Base-by-base conservation (phyloP, 2,329 filamentous ascomycete genomes). In the Fusarium albosuccineum region DNA sequence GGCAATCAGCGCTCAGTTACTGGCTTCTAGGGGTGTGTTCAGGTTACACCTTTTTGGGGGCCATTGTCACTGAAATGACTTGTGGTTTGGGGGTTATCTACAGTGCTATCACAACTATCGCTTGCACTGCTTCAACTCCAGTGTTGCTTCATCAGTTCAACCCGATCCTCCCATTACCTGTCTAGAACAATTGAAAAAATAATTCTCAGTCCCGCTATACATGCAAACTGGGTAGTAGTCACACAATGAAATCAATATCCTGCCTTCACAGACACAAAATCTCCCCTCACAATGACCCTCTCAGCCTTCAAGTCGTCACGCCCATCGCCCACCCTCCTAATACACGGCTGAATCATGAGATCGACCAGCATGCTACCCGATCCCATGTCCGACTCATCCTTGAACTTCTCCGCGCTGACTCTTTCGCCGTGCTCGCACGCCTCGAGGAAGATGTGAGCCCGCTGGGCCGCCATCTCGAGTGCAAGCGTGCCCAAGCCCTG, bases 311-410 rank as follows among this genome's bases (percentile, higher is more conserved):
- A 40, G 9, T 66, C 61, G 10, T 64, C 53, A 14, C 56, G 55
- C 11, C 64, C 64, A 51, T 66, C 61, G 16, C 64, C 64, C 9
- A 64, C 40, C 6, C 61, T 60, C 36, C 52, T 44, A 17, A 66
- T 29, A 41, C 60, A 64, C 9, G 64, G 64, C 49, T 66, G 64
- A 30, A 58, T 64, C 60, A 61, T 64, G 8, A 66, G 11, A 26
- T 64, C 61, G 3, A 61, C 64, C 1, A 16, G 29, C 14, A 60
- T 9, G 4, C 14, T 27, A 6, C 52, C 61, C n/a, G 37, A 49
- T 7, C 56, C 52, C 14, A 46, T 17, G 11, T 51, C 48, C 5
- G 53, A 37, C 30, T 61, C 64, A 27, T 64, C 52, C 39, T 48
- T 60, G 40, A 66, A 64, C n/a, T 49, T 50, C 4, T 64, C 60